A percentile compares a stretch with the other conserved stretches of the same genome.
Conservation (phyloP, 2,329 filamentous ascomycete species). For the Penicillium sp. region DNA sequence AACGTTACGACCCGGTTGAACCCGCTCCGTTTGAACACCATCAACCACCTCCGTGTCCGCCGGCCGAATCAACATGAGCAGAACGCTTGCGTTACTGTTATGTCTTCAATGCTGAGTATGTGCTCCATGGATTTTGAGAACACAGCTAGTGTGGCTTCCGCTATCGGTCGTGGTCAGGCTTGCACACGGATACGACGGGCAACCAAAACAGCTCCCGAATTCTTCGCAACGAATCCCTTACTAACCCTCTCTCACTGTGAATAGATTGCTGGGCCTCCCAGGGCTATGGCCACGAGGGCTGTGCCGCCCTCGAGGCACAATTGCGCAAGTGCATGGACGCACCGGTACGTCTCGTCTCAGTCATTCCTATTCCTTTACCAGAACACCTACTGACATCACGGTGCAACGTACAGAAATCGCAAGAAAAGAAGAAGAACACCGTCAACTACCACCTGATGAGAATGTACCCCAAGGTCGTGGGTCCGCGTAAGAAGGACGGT, state of each 20-base stretch:
- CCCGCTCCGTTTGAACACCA: constrained; percentile 54
- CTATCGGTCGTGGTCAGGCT: background rate
- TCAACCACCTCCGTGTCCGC: constrained; percentile 65
- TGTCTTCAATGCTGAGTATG: constrained; percentile 71
- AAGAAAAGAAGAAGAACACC: constrained; percentile 68
- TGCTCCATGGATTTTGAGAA: constrained; percentile 7
- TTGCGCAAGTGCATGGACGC: constrained; percentile 79
- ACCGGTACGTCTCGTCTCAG: constrained; percentile 61
- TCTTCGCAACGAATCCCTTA: constrained; percentile 1
- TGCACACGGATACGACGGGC: too few species aligned
- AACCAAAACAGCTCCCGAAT: background rate
- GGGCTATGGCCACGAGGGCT: constrained; percentile 60
- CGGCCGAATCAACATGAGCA: constrained; percentile 66
- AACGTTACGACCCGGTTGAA: constrained; percentile 51
- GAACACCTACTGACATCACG: constrained; percentile 12
- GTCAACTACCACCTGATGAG: constrained; percentile 92
- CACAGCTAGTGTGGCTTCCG: background rate
- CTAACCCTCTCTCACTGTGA: constrained; percentile 21
- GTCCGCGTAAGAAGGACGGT: constrained; percentile 69
- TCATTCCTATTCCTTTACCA: background rate
- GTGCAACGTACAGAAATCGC: constrained; percentile 57
- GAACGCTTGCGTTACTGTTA: constrained; percentile 70
- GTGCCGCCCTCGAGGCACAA: constrained; percentile 65
- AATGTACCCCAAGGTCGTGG: constrained; percentile 74
- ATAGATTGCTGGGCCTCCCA: constrained; percentile 56